phyloP scores from a whole-genome alignment of 305 asterid species.

The Solanum aculeatissimum region DNA sequence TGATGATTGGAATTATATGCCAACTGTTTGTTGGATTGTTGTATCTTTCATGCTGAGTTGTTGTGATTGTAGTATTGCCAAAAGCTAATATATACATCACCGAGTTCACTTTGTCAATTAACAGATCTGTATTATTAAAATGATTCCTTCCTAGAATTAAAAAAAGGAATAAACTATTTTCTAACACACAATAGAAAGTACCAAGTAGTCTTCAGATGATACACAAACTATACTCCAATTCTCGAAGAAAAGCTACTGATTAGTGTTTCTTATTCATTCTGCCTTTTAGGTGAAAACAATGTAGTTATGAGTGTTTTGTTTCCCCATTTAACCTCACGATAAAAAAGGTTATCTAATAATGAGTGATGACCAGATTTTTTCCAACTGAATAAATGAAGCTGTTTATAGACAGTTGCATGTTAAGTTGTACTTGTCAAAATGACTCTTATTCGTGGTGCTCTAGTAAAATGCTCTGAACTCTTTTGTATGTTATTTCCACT shows the following conservation, averaged over 20 bases:
- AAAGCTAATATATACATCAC: background rate
- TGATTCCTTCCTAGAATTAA: background rate
- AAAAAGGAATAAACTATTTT: background rate
- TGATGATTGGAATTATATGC: background rate
- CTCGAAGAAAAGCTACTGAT: background rate
- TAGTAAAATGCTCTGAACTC: background rate
- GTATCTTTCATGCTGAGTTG: background rate
- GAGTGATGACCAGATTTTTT: background rate
- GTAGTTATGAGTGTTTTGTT: background rate
- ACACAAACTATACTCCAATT: background rate
- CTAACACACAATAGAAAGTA: background rate
- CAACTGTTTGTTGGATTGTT: background rate
- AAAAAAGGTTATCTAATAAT: background rate
- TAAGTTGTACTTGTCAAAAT: background rate
- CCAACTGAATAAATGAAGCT: background rate
- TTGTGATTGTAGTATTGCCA: background rate
- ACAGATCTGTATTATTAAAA: background rate
- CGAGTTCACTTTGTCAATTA: background rate
- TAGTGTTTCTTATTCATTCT: background rate
- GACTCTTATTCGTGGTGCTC: background rate
- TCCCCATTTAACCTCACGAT: background rate
- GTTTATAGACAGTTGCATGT: background rate
- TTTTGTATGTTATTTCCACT: background rate
- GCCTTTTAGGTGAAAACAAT: background rate
- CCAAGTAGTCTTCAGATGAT: background rate